These are phyloP conservation scores for Ceratocystis cubensis DNA, from an alignment of 2,329 filamentous ascomycete genomes.

Conservation along the genomic window DNA sequence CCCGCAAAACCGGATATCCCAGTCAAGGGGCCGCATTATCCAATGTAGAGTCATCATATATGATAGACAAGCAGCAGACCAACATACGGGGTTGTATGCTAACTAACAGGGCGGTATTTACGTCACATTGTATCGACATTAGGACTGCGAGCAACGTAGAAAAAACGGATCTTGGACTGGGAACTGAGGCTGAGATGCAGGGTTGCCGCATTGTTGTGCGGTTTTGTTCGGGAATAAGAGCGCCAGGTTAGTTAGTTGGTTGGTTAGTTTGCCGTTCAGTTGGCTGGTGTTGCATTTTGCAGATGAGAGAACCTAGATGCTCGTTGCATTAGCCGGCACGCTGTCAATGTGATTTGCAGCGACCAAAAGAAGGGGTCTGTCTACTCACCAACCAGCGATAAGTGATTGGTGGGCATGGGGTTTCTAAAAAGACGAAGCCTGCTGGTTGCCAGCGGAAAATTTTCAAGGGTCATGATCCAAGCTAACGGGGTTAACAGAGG, in stretches of 20 bases:
- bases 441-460: no score
- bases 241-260: background rate
- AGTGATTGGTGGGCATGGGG: no score
- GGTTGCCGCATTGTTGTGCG: background rate
- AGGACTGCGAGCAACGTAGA: background rate
- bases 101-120: background rate
- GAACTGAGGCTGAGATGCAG: background rate
- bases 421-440: no score
- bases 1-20: constrained; percentile 6
- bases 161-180: background rate
- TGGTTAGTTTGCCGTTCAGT: background rate
- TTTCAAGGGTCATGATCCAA: no score
- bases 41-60: background rate
- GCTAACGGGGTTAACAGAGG: no score
- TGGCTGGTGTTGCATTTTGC: constrained; percentile 7
- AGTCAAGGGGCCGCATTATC: background rate
- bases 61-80: background rate
- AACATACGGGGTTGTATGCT: background rate
- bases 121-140: background rate
- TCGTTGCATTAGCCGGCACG: background rate
- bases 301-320: background rate
- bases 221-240: background rate
- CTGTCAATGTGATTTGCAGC: background rate
- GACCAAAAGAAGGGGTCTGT: background rate
- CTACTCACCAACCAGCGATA: background rate